Percentiles rank a stretch among this genome's conserved stretches.
phyloP scores from a whole-genome alignment of 2,329 filamentous ascomycete species.

The Aspergillus arachidicola region DNA sequence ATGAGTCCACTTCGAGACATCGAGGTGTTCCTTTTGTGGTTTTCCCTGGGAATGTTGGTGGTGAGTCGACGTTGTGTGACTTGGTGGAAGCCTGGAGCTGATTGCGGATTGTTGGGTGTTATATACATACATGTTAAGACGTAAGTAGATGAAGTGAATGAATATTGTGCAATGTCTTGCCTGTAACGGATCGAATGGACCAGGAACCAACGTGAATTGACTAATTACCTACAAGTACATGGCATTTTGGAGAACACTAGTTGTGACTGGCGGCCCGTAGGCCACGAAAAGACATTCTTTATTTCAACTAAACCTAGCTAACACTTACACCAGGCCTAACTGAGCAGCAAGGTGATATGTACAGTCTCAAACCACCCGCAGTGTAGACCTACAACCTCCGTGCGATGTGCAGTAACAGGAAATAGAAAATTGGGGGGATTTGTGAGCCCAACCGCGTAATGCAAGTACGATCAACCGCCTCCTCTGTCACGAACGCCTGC shows the following conservation, averaged over 20 bases:
- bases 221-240: neutral
- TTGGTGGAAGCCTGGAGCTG: constrained; percentile 47
- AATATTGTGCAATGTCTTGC: neutral
- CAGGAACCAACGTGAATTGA: neutral
- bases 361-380: constrained; percentile 22
- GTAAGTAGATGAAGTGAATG: neutral
- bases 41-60: constrained; percentile 62
- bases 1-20: constrained; percentile 56
- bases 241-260: neutral
- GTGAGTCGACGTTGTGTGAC: constrained; percentile 50
- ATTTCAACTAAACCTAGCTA: constrained; percentile 29
- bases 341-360: constrained; percentile 23
- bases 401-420: neutral
- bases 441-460: constrained; percentile 1
- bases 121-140: neutral
- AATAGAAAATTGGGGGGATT: neutral
- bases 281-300: constrained; percentile 26
- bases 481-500: constrained; percentile 10
- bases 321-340: constrained; percentile 19
- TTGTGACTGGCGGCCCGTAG: constrained; percentile 22
- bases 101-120: neutral
- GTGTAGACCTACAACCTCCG: constrained; percentile 9
- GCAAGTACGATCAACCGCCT: constrained; percentile 12
- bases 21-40: constrained; percentile 59
- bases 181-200: neutral